Conservation (phyloP, 768 basidiomycete species). For the Podaxis sp. region DNA sequence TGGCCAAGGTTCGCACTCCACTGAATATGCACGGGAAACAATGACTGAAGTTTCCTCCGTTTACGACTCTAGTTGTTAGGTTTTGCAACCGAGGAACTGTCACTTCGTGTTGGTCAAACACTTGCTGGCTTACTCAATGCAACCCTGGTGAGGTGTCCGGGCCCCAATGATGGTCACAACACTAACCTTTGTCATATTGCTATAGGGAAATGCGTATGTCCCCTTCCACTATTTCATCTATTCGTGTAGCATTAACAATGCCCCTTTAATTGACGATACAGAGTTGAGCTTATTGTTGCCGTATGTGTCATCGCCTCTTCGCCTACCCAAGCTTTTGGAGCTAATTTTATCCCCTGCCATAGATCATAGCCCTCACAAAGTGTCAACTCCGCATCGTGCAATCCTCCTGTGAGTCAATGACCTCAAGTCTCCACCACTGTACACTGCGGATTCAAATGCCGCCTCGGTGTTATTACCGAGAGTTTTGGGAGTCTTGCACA, state of each 20-base stretch:
- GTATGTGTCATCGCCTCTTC: conserved; percentile 38
- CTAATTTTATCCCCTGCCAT: conserved; percentile 2
- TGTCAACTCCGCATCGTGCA: conserved; percentile 74
- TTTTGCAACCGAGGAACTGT: conserved; percentile 84
- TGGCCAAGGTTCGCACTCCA: conserved; percentile 59
- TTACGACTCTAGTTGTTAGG: conserved; percentile 56
- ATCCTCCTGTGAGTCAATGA: conserved; percentile 58
- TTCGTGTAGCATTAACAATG: conserved; percentile 5
- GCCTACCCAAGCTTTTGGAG: not conserved
- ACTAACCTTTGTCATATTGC: not conserved
- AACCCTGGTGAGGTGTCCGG: conserved; percentile 51
- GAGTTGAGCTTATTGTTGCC: conserved; percentile 73
- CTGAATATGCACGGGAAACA: not conserved
- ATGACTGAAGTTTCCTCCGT: not conserved
- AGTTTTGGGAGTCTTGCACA: not conserved
- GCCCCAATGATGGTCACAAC: not conserved
- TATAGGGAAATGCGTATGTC: conserved; percentile 47
- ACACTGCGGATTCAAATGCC: not conserved
- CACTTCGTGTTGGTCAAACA: conserved; percentile 78
- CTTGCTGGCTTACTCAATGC: conserved; percentile 83
- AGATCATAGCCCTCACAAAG: conserved; percentile 47
- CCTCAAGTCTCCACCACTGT: conserved; percentile 12
- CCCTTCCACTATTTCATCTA: not conserved
- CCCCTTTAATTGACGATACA: conserved; percentile 16
- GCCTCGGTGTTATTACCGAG: not conserved